Percentiles rank a stretch among this genome's conserved stretches.
phyloP scores from a whole-genome alignment of 2,329 filamentous ascomycete genomes.

The Emydomyces testavorans region DNA sequence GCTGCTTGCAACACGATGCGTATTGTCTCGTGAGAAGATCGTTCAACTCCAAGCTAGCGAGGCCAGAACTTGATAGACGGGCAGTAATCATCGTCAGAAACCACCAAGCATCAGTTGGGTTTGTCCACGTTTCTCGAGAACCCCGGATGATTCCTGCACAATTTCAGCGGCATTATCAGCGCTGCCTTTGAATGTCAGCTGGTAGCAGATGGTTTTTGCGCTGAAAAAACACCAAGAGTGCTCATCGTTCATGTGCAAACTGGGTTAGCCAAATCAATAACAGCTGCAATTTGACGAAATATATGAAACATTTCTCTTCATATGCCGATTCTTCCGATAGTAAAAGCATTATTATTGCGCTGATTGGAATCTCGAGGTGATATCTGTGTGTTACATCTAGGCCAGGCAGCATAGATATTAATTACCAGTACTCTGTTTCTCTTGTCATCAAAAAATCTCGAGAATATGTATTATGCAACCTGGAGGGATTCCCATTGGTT shows the following conservation, averaged over 20 bases:
- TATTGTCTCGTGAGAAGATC: background rate
- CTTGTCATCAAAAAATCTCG: background rate
- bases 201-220: background rate
- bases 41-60: background rate
- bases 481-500: slow-evolving; percentile 5
- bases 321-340: background rate
- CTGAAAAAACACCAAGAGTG: background rate
- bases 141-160: background rate
- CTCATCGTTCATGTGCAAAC: background rate
- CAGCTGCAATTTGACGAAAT: background rate
- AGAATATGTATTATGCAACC: background rate
- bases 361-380: background rate
- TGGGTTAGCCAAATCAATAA: background rate
- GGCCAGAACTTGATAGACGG: background rate
- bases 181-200: background rate
- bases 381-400: slow-evolving; percentile 5
- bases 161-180: background rate
- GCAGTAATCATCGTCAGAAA: background rate
- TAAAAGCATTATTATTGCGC: background rate
- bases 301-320: background rate
- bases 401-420: background rate
- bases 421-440: background rate
- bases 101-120: background rate
- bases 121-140: background rate
- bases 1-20: background rate